These are phyloP conservation scores for Rhizopogon salebrosus DNA, from an alignment of 768 basidiomycete genomes.

Conservation along the genomic window DNA sequence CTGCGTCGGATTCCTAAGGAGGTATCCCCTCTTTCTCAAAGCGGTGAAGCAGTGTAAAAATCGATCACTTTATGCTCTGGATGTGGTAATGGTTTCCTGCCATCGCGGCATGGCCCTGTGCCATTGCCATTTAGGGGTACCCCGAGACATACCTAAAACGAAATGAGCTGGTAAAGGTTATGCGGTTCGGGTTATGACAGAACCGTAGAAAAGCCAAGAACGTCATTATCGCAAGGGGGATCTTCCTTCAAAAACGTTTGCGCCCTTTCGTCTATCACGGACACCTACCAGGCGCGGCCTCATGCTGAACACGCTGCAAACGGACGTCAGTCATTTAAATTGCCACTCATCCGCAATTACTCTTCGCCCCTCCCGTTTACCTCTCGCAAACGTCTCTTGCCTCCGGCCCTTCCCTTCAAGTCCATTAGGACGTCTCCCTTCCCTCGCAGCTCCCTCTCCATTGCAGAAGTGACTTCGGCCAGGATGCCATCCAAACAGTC, in stretches of 20 bases:
- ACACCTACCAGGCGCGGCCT: slow-evolving; percentile 29
- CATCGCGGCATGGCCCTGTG: slow-evolving; percentile 2
- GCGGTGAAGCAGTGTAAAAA: neutral
- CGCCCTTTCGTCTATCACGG: slow-evolving; percentile 27
- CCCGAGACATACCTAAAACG: slow-evolving; percentile 16
- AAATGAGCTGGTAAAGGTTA: slow-evolving; percentile 28
- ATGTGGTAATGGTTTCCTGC: neutral
- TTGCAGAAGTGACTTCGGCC: slow-evolving; percentile 13
- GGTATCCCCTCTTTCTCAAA: neutral
- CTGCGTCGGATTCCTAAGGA: neutral
- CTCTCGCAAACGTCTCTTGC: slow-evolving; percentile 16
- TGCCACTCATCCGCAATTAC: slow-evolving; percentile 16
- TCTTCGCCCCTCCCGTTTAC: slow-evolving; percentile 24
- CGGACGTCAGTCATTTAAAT: slow-evolving; percentile 27
- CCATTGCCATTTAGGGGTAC: slow-evolving; percentile 22
- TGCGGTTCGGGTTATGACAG: slow-evolving; percentile 10
- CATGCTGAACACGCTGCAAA: slow-evolving; percentile 32
- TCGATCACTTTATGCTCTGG: neutral
- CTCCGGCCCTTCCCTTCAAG: slow-evolving; percentile 16
- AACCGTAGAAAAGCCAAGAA: slow-evolving; percentile 25
- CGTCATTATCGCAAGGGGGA: slow-evolving; percentile 21
- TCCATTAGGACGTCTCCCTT: slow-evolving; percentile 18
- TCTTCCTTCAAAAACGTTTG: slow-evolving; percentile 19
- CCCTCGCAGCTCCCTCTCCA: slow-evolving; percentile 4
- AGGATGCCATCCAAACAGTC: slow-evolving; percentile 29